phyloP scores from a whole-genome alignment of 2,329 filamentous ascomycete species.

The Pseudocercospora musae region DNA sequence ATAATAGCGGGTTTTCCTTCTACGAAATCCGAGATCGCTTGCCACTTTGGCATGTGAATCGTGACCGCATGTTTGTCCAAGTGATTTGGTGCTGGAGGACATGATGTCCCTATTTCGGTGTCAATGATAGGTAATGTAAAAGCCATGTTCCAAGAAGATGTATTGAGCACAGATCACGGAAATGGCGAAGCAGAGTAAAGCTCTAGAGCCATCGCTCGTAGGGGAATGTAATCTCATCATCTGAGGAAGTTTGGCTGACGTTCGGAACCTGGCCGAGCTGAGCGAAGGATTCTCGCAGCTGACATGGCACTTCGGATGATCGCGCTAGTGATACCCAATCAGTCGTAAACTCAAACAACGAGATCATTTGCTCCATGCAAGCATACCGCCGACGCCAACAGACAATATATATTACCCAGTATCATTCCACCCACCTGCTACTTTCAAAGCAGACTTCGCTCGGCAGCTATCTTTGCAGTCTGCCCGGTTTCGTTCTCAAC shows the following conservation, averaged over 20 bases:
- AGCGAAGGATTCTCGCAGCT: background rate
- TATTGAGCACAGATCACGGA: background rate
- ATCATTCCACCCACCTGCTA: background rate
- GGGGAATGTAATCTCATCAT: background rate
- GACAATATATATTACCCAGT: background rate
- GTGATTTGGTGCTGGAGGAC: slow-evolving; percentile 1
- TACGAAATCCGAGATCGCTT: background rate
- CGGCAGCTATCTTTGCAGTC: background rate
- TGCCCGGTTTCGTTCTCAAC: background rate
- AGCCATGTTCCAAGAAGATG: background rate
- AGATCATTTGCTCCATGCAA: background rate
- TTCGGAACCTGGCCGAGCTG: background rate
- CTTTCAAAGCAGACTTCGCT: background rate
- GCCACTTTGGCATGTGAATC: slow-evolving; percentile 3
- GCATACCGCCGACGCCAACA: background rate
- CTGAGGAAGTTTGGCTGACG: background rate
- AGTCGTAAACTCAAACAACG: background rate
- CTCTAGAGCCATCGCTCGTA: background rate
- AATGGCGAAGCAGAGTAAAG: background rate
- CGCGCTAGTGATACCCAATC: background rate
- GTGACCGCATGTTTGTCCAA: background rate
- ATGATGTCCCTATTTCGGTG: background rate
- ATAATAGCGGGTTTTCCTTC: background rate
- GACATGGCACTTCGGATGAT: background rate
- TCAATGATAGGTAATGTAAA: background rate